Evolutionary conservation across 2,329 filamentous ascomycete genomes (phyloP).

Genomic region (Botryotinia narcissicola): DNA sequence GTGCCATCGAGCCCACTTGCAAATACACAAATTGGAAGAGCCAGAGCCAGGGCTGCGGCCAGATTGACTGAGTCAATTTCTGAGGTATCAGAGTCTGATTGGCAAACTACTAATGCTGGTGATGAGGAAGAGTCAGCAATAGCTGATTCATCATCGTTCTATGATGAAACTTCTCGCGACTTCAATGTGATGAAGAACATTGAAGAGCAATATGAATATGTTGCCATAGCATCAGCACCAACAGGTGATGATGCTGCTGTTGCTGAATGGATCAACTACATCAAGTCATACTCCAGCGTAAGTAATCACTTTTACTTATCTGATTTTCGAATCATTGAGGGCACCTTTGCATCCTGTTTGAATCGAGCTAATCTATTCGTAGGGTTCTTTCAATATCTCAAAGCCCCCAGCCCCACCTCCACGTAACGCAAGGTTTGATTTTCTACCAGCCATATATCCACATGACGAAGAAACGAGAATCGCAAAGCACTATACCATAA

Average conservation of each 20-base stretch:
- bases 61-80: slow-evolving; percentile 5
- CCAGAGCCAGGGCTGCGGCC: background rate
- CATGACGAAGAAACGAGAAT: slow-evolving; percentile 34
- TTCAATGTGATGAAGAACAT: background rate
- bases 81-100: slow-evolving; percentile 5
- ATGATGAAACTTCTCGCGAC: background rate
- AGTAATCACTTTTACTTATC: background rate
- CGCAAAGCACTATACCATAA: slow-evolving; percentile 27
- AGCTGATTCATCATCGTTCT: background rate
- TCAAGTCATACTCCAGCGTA: slow-evolving; percentile 27
- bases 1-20: background rate
- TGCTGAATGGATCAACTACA: slow-evolving; percentile 22
- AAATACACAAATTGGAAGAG: slow-evolving; percentile 8
- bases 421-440: slow-evolving; percentile 31
- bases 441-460: slow-evolving; percentile 36
- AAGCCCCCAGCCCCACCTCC: slow-evolving; percentile 39
- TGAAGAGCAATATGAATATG: slow-evolving; percentile 21
- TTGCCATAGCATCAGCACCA: slow-evolving; percentile 17
- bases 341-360: background rate
- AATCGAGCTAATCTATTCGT: slow-evolving; percentile 12
- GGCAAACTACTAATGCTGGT: slow-evolving; percentile 5
- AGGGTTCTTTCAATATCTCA: slow-evolving; percentile 40
- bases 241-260: background rate
- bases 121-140: background rate
- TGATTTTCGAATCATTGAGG: background rate